phyloP scores from a whole-genome alignment of 2,329 filamentous ascomycete species.

The Colletotrichum limetticola region DNA sequence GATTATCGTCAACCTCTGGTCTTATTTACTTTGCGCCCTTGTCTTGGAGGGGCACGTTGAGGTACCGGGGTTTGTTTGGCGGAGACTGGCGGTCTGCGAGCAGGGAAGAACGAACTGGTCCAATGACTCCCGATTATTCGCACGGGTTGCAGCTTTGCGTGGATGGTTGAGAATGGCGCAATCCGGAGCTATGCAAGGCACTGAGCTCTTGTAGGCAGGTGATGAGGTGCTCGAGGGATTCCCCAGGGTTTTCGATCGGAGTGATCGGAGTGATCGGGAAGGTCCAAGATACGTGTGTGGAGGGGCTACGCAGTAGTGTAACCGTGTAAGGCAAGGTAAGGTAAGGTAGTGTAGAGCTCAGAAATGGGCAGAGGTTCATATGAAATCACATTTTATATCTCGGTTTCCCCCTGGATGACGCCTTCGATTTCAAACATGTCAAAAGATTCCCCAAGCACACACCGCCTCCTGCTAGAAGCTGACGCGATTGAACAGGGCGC shows the following conservation, averaged over 20 bases:
- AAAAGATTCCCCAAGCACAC: neutral
- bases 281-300: neutral
- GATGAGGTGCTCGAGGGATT: constrained; percentile 4
- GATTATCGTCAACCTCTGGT: neutral
- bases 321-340: too few species aligned
- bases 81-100: neutral
- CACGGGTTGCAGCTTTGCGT: neutral
- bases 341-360: too few species aligned
- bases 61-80: neutral
- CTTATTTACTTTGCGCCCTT: neutral
- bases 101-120: neutral
- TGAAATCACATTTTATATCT: constrained; percentile 25
- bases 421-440: constrained; percentile 16
- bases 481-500: neutral
- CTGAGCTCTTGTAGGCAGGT: constrained; percentile 30
- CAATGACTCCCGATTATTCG: neutral
- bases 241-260: neutral
- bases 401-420: constrained; percentile 15
- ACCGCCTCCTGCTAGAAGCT: neutral
- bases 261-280: constrained; percentile 24
- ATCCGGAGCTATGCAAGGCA: constrained; percentile 34
- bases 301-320: too few species aligned
- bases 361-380: neutral
- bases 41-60: neutral
- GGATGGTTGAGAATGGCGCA: constrained; percentile 28